phyloP scores from a whole-genome alignment of 768 basidiomycete genomes.

The Lactifluus rugatus region DNA sequence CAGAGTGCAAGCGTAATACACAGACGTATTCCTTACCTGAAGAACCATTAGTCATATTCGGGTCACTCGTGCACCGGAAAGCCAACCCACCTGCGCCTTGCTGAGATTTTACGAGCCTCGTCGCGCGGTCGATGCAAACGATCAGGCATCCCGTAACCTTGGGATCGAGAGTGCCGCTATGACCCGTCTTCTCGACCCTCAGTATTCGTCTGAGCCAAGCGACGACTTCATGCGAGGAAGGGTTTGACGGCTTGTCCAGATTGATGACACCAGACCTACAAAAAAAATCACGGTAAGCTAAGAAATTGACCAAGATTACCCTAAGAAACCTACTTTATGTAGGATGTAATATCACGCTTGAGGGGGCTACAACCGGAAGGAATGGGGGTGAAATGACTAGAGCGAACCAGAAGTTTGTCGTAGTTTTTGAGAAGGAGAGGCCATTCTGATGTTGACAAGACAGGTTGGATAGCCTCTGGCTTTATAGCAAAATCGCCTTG shows the following conservation, averaged over 20 bases:
- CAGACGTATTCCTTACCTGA: constrained; percentile 97
- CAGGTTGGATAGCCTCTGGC: constrained; percentile 61
- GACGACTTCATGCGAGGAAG: constrained; percentile 98
- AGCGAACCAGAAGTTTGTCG: constrained; percentile 90
- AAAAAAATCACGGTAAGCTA: not conserved
- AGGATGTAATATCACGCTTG: constrained; percentile 85
- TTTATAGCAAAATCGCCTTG: constrained; percentile 75
- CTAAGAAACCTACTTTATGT: constrained; percentile 64
- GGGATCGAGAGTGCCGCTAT: constrained; percentile 96
- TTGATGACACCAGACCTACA: constrained; percentile 96
- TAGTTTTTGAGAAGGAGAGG: constrained; percentile 97
- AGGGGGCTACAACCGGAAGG: constrained; percentile 88
- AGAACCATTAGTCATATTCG: not conserved
- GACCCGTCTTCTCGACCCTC: constrained; percentile 95
- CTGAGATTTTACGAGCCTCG: constrained; percentile 94
- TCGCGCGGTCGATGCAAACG: constrained; percentile 98
- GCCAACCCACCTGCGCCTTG: constrained; percentile 78
- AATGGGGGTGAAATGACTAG: constrained; percentile 97
- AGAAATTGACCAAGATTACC: not conserved
- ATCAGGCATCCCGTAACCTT: constrained; percentile 99
- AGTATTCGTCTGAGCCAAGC: constrained; percentile 98
- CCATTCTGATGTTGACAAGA: constrained; percentile 94
- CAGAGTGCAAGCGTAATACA: constrained; percentile 85
- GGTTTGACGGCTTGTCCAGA: constrained; percentile 98
- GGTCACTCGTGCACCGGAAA: not conserved